Conservation (phyloP, 2,329 filamentous ascomycete species). For the Epicoccum nigrum region DNA sequence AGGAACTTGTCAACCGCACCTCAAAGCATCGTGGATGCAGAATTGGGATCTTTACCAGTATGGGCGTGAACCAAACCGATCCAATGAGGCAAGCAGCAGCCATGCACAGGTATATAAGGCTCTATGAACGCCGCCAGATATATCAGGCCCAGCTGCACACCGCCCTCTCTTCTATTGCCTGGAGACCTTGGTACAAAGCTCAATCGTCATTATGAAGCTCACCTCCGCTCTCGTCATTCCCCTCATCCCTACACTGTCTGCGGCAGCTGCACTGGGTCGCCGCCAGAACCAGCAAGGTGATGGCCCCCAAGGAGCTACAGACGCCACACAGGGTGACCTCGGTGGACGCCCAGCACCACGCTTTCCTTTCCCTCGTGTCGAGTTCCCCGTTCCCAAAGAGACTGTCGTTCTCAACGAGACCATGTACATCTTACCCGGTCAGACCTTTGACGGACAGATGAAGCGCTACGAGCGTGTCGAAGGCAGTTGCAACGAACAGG, state of each 20-base stretch:
- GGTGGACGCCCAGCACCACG: conserved; percentile 28
- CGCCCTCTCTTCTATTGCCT: too few relatives aligned
- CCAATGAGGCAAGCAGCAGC: conserved; percentile 2
- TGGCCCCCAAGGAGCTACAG: conserved; percentile 27
- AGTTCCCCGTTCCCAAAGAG: conserved; percentile 32
- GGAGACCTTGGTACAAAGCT: background rate
- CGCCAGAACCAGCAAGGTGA: conserved; percentile 28
- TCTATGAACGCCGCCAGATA: conserved; percentile 6
- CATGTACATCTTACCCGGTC: conserved; percentile 31
- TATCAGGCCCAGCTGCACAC: too few relatives aligned
- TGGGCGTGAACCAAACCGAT: background rate
- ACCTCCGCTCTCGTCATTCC: conserved; percentile 23
- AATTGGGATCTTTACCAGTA: conserved; percentile 6
- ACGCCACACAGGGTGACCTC: conserved; percentile 32
- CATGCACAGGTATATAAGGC: conserved; percentile 15
- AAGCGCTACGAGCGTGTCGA: conserved; percentile 35
- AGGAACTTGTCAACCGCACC: conserved; percentile 10
- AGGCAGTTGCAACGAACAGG: conserved; percentile 34
- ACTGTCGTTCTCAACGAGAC: conserved; percentile 34
- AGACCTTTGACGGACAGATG: conserved; percentile 36
- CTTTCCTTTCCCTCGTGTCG: conserved; percentile 30
- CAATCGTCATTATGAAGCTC: conserved; percentile 24
- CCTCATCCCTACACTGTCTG: conserved; percentile 29
- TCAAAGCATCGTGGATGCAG: conserved; percentile 8
- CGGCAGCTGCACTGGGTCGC: conserved; percentile 27